phyloP scores from a whole-genome alignment of 768 basidiomycete species.

The Pleurotus salmoneostramineus region DNA sequence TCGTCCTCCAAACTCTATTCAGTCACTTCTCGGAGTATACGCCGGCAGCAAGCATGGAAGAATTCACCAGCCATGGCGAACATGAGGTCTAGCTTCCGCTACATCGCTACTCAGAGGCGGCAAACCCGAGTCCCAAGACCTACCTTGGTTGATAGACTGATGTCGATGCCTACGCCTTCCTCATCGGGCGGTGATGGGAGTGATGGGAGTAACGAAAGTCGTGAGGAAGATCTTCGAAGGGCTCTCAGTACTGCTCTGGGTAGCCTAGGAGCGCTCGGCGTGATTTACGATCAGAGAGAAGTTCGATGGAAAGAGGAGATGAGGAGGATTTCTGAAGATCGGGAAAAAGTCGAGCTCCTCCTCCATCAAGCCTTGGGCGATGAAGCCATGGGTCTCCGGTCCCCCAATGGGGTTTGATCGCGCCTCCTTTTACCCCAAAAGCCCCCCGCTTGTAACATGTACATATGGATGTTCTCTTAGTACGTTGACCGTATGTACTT shows the following conservation, averaged over 20 bases:
- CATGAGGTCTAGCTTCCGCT: slow-evolving; percentile 55
- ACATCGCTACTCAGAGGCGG: slow-evolving; percentile 54
- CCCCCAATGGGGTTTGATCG: not conserved
- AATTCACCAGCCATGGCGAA: slow-evolving; percentile 46
- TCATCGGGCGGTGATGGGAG: slow-evolving; percentile 51
- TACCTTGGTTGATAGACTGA: slow-evolving; percentile 45
- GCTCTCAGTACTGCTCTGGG: slow-evolving; percentile 67
- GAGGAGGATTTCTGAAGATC: slow-evolving; percentile 57
- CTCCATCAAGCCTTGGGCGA: slow-evolving; percentile 57
- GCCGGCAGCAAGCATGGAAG: slow-evolving; percentile 45
- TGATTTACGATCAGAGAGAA: slow-evolving; percentile 67
- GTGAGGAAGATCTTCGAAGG: slow-evolving; percentile 63
- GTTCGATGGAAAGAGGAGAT: slow-evolving; percentile 71
- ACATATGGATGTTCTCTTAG: no score
- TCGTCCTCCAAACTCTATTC: slow-evolving; percentile 55
- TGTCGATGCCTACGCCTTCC: slow-evolving; percentile 36
- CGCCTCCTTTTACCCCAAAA: not conserved
- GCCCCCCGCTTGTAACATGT: no score
- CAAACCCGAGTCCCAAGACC: slow-evolving; percentile 36
- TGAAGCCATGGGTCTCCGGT: slow-evolving; percentile 2
- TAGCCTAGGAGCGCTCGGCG: slow-evolving; percentile 57
- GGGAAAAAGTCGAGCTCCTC: slow-evolving; percentile 62
- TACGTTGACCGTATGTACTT: no score
- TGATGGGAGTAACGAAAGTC: slow-evolving; percentile 44
- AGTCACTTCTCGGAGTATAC: slow-evolving; percentile 65